phyloP scores from a whole-genome alignment of 768 basidiomycete genomes.

The Russula olivacea region DNA sequence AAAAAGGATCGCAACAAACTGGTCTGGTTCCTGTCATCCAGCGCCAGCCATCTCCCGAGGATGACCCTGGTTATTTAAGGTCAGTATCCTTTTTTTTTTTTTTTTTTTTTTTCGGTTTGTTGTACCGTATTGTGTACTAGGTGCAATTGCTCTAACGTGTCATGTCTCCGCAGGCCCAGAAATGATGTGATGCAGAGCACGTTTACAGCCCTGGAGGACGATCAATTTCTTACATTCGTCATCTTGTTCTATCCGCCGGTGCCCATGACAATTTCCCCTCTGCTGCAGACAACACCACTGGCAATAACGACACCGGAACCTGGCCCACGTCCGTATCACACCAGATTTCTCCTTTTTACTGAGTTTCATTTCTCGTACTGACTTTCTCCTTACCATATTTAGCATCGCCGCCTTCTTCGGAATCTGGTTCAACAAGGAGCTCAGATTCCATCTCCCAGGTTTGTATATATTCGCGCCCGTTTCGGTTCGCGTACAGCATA shows the following conservation, averaged over 20 bases:
- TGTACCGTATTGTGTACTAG: neutral
- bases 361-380: neutral
- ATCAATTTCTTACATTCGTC: conserved; percentile 10
- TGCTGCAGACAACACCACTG: neutral
- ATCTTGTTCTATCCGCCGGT: conserved; percentile 9
- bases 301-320: neutral
- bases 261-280: neutral
- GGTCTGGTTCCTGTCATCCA: conserved; percentile 5
- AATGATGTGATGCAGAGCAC: conserved; percentile 7
- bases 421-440: conserved; percentile 7
- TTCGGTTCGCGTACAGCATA: neutral
- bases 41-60: conserved; percentile 3
- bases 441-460: conserved; percentile 17
- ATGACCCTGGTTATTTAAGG: conserved; percentile 1
- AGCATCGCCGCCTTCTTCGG: neutral
- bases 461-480: neutral
- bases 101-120: neutral
- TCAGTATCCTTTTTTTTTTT: neutral
- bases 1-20: neutral
- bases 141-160: neutral
- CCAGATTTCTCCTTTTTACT: too few relatives aligned
- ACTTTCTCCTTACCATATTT: neutral
- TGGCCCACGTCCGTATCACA: neutral
- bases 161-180: neutral
- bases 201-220: neutral